Percentiles rank a stretch among this genome's conserved stretches.
phyloP scores from a whole-genome alignment of 345 rosid genomes.

The Noccaea caerulescens region DNA sequence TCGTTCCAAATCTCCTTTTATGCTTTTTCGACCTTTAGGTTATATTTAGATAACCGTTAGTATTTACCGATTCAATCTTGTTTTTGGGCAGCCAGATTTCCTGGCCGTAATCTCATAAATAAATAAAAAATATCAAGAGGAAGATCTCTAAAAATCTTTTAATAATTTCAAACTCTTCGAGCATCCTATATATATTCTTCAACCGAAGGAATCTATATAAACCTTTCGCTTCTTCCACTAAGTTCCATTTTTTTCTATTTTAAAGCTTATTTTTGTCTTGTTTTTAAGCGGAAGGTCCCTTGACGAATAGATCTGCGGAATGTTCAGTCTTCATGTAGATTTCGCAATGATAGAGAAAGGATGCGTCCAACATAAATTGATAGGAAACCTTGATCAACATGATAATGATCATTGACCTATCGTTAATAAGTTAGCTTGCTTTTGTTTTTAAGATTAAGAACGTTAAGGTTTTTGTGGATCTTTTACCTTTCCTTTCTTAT shows the following conservation, averaged over 20 bases:
- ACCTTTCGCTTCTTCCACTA: background rate
- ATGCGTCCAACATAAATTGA: slow-evolving; percentile 14
- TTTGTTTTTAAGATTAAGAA: slow-evolving; percentile 14
- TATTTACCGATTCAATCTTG: slow-evolving; percentile 23
- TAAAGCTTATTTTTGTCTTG: background rate
- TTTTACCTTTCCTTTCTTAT: too few species aligned
- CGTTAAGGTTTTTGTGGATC: background rate
- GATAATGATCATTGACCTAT: slow-evolving; percentile 4
- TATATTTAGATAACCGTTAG: slow-evolving; percentile 15
- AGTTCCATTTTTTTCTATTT: background rate
- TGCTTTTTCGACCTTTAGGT: background rate
- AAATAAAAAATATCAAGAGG: background rate
- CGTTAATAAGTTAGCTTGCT: background rate
- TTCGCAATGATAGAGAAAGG: slow-evolving; percentile 24
- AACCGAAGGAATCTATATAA: background rate
- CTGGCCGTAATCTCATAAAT: slow-evolving; percentile 1
- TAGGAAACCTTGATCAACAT: slow-evolving; percentile 18
- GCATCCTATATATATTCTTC: background rate
- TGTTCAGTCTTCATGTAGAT: slow-evolving; percentile 32
- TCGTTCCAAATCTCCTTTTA: background rate
- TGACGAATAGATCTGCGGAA: slow-evolving; percentile 23
- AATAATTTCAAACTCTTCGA: slow-evolving; percentile 2
- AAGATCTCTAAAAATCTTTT: slow-evolving; percentile 3
- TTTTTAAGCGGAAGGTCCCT: background rate
- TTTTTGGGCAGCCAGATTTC: slow-evolving; percentile 12